phyloP scores from a whole-genome alignment of 345 rosid species.

The Aethionema arabicum region DNA sequence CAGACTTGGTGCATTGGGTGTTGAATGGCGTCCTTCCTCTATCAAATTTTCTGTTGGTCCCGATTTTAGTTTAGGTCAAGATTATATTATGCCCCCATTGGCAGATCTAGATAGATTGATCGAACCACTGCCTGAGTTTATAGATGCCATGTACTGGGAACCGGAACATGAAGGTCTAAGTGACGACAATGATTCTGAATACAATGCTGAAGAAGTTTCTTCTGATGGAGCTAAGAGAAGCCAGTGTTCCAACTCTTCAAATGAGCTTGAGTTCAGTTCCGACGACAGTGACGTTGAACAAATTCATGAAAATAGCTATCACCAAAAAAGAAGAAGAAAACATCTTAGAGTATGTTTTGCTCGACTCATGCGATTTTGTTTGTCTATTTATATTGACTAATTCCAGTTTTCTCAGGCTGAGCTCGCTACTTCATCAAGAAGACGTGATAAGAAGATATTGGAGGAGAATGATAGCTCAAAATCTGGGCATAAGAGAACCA shows the following conservation, averaged over 20 bases:
- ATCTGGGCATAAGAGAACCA: conserved; percentile 46
- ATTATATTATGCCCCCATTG: conserved; percentile 78
- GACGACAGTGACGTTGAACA: conserved; percentile 64
- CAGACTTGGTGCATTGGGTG: conserved; percentile 86
- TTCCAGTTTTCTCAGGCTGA: conserved; percentile 57
- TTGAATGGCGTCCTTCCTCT: conserved; percentile 83
- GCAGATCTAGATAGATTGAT: conserved; percentile 80
- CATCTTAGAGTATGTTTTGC: conserved; percentile 56
- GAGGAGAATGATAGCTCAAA: conserved; percentile 61
- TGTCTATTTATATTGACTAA: conserved; percentile 32
- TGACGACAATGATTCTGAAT: conserved; percentile 92
- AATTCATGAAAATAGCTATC: conserved; percentile 52
- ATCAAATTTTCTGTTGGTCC: conserved; percentile 74
- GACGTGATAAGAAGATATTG: conserved; percentile 74
- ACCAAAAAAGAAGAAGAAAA: conserved; percentile 63
- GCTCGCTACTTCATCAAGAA: conserved; percentile 57
- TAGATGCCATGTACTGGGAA: conserved; percentile 91
- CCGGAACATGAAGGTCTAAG: conserved; percentile 76
- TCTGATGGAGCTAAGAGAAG: conserved; percentile 75
- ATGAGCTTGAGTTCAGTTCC: conserved; percentile 61
- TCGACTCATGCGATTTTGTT: conserved; percentile 23
- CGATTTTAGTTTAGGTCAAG: conserved; percentile 83
- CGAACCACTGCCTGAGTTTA: conserved; percentile 85
- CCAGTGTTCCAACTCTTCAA: conserved; percentile 54
- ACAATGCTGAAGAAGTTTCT: conserved; percentile 72